Percentiles rank a stretch among this genome's conserved stretches.
These are phyloP conservation scores for Talaromyces nanjingensis DNA, from an alignment of 495 filamentous ascomycete genomes.

Conservation along the genomic window DNA sequence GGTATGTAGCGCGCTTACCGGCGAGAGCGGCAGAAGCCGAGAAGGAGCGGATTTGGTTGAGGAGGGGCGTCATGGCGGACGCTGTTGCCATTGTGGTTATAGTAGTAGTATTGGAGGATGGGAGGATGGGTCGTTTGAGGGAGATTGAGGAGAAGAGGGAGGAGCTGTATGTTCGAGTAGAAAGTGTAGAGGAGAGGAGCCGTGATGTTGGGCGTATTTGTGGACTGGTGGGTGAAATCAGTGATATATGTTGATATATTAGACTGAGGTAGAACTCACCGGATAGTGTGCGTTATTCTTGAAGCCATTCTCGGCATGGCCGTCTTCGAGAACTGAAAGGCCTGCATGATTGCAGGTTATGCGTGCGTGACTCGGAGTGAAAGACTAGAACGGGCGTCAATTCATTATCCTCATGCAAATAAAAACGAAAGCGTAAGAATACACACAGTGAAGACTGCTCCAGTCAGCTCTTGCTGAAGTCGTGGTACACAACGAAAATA, in stretches of 20 bases:
- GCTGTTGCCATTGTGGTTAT: background rate
- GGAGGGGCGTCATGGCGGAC: background rate
- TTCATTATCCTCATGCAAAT: background rate
- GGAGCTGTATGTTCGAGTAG: background rate
- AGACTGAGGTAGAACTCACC: background rate
- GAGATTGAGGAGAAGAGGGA: background rate
- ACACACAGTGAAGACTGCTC: background rate
- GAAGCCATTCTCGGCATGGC: background rate
- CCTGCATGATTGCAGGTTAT: background rate
- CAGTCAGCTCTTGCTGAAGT: background rate
- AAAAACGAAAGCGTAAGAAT: background rate
- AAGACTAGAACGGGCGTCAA: background rate
- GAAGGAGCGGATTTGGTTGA: constrained; percentile 24
- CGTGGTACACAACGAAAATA: background rate
- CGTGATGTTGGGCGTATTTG: background rate
- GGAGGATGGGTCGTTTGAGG: background rate
- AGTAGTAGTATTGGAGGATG: background rate
- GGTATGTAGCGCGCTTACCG: constrained; percentile 54
- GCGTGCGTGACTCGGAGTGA: background rate
- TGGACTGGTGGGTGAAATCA: background rate
- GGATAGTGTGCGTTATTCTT: background rate
- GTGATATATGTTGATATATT: background rate
- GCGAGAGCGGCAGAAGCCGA: constrained; percentile 39
- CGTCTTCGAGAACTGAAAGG: background rate
- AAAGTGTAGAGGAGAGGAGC: background rate